Evolutionary conservation across 1,139 yeast species (phyloP).

Genomic region (Debaryomycetaceae sp.): DNA sequence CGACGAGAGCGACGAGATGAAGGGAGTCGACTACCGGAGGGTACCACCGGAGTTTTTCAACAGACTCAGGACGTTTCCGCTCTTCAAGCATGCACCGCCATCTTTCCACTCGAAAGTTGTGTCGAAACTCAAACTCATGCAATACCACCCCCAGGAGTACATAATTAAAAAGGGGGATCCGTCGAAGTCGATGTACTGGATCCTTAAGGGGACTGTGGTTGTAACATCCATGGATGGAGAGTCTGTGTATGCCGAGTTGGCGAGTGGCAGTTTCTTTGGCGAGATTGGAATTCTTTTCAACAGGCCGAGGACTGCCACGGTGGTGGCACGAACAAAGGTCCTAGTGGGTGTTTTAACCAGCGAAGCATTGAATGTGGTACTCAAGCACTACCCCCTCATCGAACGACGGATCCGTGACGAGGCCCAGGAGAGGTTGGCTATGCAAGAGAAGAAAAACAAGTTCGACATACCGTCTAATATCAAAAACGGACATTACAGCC

Average conservation of each 20-base stretch:
- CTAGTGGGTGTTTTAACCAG: slow-evolving; percentile 65
- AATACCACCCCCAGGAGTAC: slow-evolving; percentile 63
- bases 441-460: slow-evolving; percentile 58
- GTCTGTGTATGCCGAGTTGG: slow-evolving; percentile 64
- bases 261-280: slow-evolving; percentile 70
- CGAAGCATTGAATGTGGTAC: slow-evolving; percentile 56
- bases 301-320: slow-evolving; percentile 76
- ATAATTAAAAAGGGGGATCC: slow-evolving; percentile 70
- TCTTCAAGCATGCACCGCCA: slow-evolving; percentile 64
- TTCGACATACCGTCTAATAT: slow-evolving; percentile 10
- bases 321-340: slow-evolving; percentile 66
- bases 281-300: slow-evolving; percentile 75
- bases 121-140: slow-evolving; percentile 53
- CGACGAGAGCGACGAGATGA: slow-evolving; percentile 1
- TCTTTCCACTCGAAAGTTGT: slow-evolving; percentile 60
- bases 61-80: slow-evolving; percentile 53
- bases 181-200: slow-evolving; percentile 79
- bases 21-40: slow-evolving; percentile 4
- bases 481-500: not conserved
- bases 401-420: slow-evolving; percentile 72
- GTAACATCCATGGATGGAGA: slow-evolving; percentile 77
- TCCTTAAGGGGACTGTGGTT: slow-evolving; percentile 67
- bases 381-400: slow-evolving; percentile 59
- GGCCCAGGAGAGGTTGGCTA: slow-evolving; percentile 71
- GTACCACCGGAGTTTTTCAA: slow-evolving; percentile 54